These are phyloP conservation scores for Cyclotella kingstonii DNA, from an alignment of 108 stramenopile species.

Conservation along the genomic window DNA sequence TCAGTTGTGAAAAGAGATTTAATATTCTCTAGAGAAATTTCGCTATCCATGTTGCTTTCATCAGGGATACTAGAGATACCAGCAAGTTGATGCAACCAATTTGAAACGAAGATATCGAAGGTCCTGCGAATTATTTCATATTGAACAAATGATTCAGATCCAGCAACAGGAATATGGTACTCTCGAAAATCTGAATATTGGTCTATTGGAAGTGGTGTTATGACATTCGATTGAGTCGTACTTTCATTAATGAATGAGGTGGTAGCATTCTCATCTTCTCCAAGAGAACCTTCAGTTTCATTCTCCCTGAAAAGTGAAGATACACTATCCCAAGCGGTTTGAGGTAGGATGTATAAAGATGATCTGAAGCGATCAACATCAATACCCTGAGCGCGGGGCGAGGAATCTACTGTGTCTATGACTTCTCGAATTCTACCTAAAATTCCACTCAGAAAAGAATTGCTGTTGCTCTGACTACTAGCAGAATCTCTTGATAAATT, in stretches of 20 bases:
- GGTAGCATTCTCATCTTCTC: neutral
- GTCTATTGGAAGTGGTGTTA: constrained; percentile 15
- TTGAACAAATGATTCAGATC: constrained; percentile 33
- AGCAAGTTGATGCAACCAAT: constrained; percentile 22
- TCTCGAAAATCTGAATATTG: neutral
- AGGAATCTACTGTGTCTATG: constrained; percentile 36
- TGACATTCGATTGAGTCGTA: neutral
- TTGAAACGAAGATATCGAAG: constrained; percentile 14
- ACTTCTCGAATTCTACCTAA: constrained; percentile 31
- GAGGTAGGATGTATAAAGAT: constrained; percentile 20
- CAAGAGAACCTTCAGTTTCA: neutral
- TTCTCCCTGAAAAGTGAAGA: constrained; percentile 6
- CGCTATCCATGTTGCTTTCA: neutral
- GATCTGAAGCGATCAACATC: neutral
- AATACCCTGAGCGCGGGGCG: constrained; percentile 7
- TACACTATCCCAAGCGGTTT: constrained; percentile 10
- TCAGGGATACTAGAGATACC: constrained; percentile 2
- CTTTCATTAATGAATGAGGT: neutral
- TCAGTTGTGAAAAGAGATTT: constrained; percentile 34
- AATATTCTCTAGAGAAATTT: constrained; percentile 4
- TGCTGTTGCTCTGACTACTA: constrained; percentile 12
- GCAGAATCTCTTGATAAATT: neutral
- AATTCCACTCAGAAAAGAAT: constrained; percentile 31
- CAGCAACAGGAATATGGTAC: constrained; percentile 11
- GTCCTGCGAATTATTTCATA: constrained; percentile 29